Base-by-base conservation (phyloP, 345 rosid genomes). In the Populus nigra region DNA sequence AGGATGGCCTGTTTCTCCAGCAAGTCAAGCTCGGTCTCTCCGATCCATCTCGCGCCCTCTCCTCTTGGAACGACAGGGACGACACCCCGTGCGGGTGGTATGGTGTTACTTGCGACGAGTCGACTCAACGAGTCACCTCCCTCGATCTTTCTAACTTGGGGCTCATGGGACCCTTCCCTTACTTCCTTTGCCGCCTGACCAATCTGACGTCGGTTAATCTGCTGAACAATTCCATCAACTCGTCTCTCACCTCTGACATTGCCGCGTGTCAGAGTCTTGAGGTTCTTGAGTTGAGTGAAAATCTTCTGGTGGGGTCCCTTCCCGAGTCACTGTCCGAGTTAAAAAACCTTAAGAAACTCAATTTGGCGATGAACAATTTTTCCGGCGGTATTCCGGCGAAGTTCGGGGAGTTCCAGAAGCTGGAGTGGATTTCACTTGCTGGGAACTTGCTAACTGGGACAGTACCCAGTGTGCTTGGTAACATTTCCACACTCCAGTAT, bases 161-260 rank as follows among this genome's bases (percentile, higher is more conserved):
- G 71, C 92, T 96, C 84, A 43, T 77, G 57, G 98, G 99, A 3
- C 90, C 93, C 68, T 93, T 96, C 85, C 98, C 98, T 2, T 45
- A 86, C 76, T 55, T 86, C 87, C 80, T 96, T 80, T 96, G 99
- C 80, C 87, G 88, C 61, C 94, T 93, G 41, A 88, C 95, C 68
- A 81, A 75, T 66, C 88, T 95, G 10, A 45, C 86, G 8, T 72
- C 47, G 72, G 81, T 95, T 74, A 78, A 77, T 74, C 89, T 95
- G 45, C 4, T 0, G 73, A 73, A 83, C 87, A 95, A 91, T 85
- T 39, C 1, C 85, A 87, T 93, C 84, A 91, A 90, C 85, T 85
- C 91, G 15, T 81, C 97, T 62, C 89, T 93, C 75, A 80, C 93
- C 22, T 50, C 50, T 33, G 91, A 83, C 36, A 33, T 93, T 68